Conservation (phyloP, 2,329 filamentous ascomycete genomes). For the Talaromyces sp. region DNA sequence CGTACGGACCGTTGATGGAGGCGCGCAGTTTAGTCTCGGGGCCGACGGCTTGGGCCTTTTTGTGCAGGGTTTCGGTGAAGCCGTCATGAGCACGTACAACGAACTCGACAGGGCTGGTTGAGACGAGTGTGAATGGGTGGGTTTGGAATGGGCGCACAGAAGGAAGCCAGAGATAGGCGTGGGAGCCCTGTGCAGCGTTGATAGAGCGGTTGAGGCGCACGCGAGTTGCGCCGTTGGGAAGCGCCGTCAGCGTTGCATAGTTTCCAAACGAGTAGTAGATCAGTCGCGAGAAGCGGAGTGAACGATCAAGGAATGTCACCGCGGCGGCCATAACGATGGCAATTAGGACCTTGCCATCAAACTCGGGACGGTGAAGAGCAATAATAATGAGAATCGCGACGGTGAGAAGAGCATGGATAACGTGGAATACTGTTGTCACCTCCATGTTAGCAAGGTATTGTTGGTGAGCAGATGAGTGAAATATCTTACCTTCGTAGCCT, state of each 20-base stretch:
- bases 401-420: neutral
- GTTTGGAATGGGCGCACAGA: slow-evolving; percentile 51
- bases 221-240: slow-evolving; percentile 50
- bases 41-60: slow-evolving; percentile 7
- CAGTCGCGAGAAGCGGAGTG: slow-evolving; percentile 43
- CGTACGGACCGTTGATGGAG: slow-evolving; percentile 16
- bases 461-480: neutral
- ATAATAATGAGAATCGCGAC: neutral
- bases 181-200: slow-evolving; percentile 49
- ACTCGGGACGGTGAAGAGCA: slow-evolving; percentile 43
- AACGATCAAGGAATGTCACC: slow-evolving; percentile 49
- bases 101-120: slow-evolving; percentile 12
- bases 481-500: slow-evolving; percentile 21
- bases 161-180: slow-evolving; percentile 61
- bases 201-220: slow-evolving; percentile 49
- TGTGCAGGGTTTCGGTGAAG: slow-evolving; percentile 12
- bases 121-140: slow-evolving; percentile 34
- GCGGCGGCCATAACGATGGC: slow-evolving; percentile 39
- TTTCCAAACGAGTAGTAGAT: slow-evolving; percentile 45
- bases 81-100: slow-evolving; percentile 14
- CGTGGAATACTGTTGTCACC: neutral
- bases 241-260: slow-evolving; percentile 41
- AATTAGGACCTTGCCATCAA: slow-evolving; percentile 35
- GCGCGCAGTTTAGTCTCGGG: slow-evolving; percentile 10
- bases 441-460: neutral